phyloP scores from a whole-genome alignment of 2,329 filamentous ascomycete species.

The Botrytis fabae region DNA sequence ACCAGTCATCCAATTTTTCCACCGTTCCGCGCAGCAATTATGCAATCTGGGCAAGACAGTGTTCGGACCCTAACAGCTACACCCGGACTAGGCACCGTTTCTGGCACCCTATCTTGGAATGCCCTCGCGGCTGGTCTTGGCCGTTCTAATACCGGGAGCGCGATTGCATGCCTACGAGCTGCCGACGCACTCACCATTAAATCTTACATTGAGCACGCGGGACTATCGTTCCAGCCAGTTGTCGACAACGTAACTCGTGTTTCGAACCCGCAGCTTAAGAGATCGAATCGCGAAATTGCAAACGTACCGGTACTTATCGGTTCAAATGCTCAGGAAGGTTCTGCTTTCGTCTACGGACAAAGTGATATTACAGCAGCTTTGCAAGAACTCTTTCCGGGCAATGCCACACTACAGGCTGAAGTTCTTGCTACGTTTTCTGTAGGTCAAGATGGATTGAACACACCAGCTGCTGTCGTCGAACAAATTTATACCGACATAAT shows the following conservation, averaged over 20 bases:
- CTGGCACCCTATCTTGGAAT: constrained; percentile 1
- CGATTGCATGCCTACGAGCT: constrained; percentile 16
- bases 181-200: constrained; percentile 5
- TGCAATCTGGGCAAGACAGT: constrained; percentile 61
- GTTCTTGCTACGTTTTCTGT: constrained; percentile 1
- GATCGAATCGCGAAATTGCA: constrained; percentile 1
- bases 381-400: background rate
- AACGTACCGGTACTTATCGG: constrained; percentile 20
- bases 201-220: constrained; percentile 10
- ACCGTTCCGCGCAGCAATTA: constrained; percentile 75
- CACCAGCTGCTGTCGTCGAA: background rate
- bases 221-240: background rate
- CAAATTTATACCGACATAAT: constrained; percentile 11
- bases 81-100: background rate
- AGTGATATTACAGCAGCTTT: constrained; percentile 8
- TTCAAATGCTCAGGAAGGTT: constrained; percentile 15
- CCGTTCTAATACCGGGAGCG: background rate
- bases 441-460: background rate
- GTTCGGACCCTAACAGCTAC: background rate
- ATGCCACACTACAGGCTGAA: background rate
- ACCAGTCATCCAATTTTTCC: constrained; percentile 71
- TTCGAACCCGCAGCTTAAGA: background rate
- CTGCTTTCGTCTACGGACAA: background rate
- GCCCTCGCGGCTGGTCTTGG: background rate
- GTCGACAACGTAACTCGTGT: constrained; percentile 9